These are phyloP conservation scores for Solanum paucissectum DNA, from an alignment of 257 asterid species.

Conservation along the genomic window DNA sequence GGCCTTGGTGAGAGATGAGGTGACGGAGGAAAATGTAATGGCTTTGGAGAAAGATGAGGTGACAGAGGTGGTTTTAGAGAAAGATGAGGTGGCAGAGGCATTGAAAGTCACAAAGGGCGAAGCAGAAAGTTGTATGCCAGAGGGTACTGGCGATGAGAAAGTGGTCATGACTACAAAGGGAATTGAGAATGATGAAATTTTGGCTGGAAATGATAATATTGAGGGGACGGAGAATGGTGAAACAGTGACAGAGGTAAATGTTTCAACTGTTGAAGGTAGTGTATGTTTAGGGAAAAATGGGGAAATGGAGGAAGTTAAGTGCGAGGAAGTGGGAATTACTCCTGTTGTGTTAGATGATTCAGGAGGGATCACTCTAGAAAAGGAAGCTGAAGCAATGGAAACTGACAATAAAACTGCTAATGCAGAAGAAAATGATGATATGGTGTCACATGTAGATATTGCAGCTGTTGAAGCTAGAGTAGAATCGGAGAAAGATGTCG, in stretches of 20 bases:
- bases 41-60: not conserved
- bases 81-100: not conserved
- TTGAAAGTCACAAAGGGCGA: not conserved
- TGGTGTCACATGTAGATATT: not conserved
- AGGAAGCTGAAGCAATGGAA: conserved; percentile 3
- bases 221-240: not conserved
- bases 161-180: not conserved
- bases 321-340: not conserved
- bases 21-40: not conserved
- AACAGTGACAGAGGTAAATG: not conserved
- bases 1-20: not conserved
- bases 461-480: not conserved
- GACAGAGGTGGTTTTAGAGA: not conserved
- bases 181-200: not conserved
- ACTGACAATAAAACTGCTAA: conserved; percentile 10
- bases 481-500: not conserved
- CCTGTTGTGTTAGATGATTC: not conserved
- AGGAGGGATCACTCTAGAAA: not conserved
- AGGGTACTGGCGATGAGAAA: not conserved
- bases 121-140: not conserved
- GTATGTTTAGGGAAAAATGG: not conserved
- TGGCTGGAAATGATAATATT: not conserved
- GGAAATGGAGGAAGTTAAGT: not conserved
- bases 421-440: not conserved
- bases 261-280: not conserved